A percentile compares a stretch with the other conserved stretches of the same genome.
Evolutionary conservation across 352 stramenopile genomes (phyloP).

Genomic region (Pythium utonaiense): DNA sequence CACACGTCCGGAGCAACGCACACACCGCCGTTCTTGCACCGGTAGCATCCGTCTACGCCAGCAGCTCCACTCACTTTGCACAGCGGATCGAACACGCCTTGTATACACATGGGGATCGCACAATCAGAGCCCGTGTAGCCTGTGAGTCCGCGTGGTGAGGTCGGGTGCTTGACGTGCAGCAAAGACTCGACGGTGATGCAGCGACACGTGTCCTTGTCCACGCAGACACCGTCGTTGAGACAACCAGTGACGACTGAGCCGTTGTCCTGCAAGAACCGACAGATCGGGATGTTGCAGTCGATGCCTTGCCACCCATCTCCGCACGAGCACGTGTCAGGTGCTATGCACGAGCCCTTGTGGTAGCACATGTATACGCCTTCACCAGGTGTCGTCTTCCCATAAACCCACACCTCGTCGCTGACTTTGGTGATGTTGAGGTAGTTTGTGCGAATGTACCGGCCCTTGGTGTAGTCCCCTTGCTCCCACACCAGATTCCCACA

Average conservation of each 20-base stretch:
- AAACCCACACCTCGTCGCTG: slow-evolving; percentile 62
- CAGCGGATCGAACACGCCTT: slow-evolving; percentile 92
- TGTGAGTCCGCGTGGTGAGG: slow-evolving; percentile 80
- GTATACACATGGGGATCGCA: slow-evolving; percentile 93
- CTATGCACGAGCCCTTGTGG: slow-evolving; percentile 91
- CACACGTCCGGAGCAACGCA: slow-evolving; percentile 91
- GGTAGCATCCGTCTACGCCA: slow-evolving; percentile 90
- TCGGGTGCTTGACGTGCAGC: slow-evolving; percentile 70
- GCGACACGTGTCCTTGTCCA: slow-evolving; percentile 89
- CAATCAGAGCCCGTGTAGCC: slow-evolving; percentile 93
- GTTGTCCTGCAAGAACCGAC: slow-evolving; percentile 66
- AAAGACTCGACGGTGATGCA: slow-evolving; percentile 89
- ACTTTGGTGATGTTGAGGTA: slow-evolving; percentile 91
- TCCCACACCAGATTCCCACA: slow-evolving; percentile 90
- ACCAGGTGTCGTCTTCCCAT: slow-evolving; percentile 50
- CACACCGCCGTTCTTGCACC: slow-evolving; percentile 92
- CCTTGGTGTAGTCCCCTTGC: slow-evolving; percentile 89
- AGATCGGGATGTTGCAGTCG: slow-evolving; percentile 94
- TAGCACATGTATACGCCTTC: slow-evolving; percentile 96
- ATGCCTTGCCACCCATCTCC: slow-evolving; percentile 91
- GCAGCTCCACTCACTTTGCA: slow-evolving; percentile 49
- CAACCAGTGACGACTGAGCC: slow-evolving; percentile 79
- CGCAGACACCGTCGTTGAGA: slow-evolving; percentile 91
- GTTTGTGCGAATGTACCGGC: slow-evolving; percentile 86
- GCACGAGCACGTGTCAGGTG: slow-evolving; percentile 90